Evolutionary conservation across 495 filamentous ascomycete species (phyloP), one percentile per base, ranked within the genome.

Genomic region (Glarea lozoyensis): DNA sequence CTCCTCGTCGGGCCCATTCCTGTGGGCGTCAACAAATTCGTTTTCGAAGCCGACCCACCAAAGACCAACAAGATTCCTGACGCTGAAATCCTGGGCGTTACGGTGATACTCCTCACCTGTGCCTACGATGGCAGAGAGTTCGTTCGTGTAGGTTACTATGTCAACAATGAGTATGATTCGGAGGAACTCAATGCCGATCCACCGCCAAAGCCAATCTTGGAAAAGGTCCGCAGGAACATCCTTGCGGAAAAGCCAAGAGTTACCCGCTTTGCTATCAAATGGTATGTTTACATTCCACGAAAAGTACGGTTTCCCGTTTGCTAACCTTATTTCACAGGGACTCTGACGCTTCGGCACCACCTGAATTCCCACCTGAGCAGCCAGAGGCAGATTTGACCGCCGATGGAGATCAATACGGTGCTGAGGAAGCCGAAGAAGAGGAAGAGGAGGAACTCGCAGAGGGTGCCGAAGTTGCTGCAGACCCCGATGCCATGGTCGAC

Each of bases 201-300:
- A 10, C 92, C 93, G 2, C 75, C 86, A 34, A 93, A 94, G 70
- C 86, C 88, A 22, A 75, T 89, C 53, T 82, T 95, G 43, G 93
- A 97, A 57, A 84, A 86, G 54, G 86, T 98, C 43, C 74, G 82
- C 45, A 77, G 92, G 42, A 95, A 90, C 53, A 83, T 98, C 20
- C 75, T 98, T 21, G 89, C 92, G 1, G 89, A 96, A 67, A 98
- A 98, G 76, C 92, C 92, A 2, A 75, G 92, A 59, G 92, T 98
- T 15, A 98, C 92, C 24, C 75, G 92, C 40, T 98, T 98, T 55
- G 88, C 88, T n/a, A 98, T 98, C 66, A 97, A 97, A 66, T 98
- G 92, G 92, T 94, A 76, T 41, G 73, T 55, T 24, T 24, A 12
- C 18, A 24, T n/a, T n/a, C n/a, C n/a, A n/a, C n/a, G n/a, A n/a